These are phyloP conservation scores for Gaultheria prostrata DNA, from an alignment of 148 eudicot species.

Conservation along the genomic window DNA sequence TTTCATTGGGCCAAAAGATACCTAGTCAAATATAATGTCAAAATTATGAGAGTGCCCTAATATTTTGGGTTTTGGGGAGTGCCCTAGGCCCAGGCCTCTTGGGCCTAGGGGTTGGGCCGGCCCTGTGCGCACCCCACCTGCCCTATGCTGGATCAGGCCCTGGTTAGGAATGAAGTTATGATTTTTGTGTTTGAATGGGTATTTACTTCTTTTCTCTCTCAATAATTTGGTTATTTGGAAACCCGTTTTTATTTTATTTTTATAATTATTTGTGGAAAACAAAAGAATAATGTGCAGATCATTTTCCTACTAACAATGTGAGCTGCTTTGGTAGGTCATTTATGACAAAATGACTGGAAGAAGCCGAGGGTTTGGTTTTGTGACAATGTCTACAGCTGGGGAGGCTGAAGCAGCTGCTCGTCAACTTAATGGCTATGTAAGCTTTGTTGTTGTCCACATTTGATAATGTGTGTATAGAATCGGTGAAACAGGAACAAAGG, in stretches of 20 bases:
- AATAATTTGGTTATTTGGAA: not conserved
- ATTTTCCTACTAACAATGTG: not conserved
- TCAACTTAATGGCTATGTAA: conserved; percentile 91
- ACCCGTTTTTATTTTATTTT: not conserved
- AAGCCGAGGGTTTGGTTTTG: conserved; percentile 95
- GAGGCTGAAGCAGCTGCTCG: conserved; percentile 84
- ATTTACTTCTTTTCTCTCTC: not conserved
- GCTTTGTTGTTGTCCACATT: not conserved
- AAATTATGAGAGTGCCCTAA: no score
- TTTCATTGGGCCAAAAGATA: no score
- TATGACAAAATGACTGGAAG: conserved; percentile 86
- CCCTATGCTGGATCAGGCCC: not conserved
- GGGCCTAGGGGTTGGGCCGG: no score
- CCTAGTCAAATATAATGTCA: no score
- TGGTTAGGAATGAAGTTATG: not conserved
- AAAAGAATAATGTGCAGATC: not conserved
- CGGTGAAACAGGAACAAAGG: not conserved
- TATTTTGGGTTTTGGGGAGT: no score
- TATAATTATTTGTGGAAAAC: not conserved
- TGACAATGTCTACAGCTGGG: conserved; percentile 73
- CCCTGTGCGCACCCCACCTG: not conserved
- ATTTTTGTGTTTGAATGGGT: not conserved
- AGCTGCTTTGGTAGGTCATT: conserved; percentile 57
- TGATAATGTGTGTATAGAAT: not conserved
- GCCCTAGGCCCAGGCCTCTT: no score